These are phyloP conservation scores for Monilinia vaccinii-corymbosi DNA, from an alignment of 2,329 filamentous ascomycete genomes.

Conservation along the genomic window DNA sequence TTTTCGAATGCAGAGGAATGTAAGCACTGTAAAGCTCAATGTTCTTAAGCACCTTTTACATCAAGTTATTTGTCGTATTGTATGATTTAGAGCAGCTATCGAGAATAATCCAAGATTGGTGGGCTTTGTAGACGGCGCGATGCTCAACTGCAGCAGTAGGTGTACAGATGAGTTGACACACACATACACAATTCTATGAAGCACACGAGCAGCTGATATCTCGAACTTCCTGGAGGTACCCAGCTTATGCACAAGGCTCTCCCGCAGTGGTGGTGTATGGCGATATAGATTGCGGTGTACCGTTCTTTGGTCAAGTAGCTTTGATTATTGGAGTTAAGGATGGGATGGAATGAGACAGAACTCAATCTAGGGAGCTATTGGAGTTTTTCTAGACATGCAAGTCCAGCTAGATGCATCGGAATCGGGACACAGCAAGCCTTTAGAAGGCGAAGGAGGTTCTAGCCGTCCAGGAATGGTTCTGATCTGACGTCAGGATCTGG, in stretches of 20 bases:
- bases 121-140: neutral
- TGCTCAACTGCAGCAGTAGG: neutral
- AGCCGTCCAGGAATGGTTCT: slow-evolving; percentile 8
- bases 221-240: neutral
- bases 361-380: slow-evolving; percentile 4
- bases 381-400: neutral
- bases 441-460: neutral
- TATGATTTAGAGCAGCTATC: neutral
- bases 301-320: slow-evolving; percentile 1
- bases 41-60: neutral
- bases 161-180: neutral
- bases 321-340: neutral
- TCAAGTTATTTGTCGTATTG: neutral
- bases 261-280: neutral
- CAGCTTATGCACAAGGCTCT: neutral
- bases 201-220: neutral
- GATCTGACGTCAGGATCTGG: slow-evolving; percentile 12
- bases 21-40: neutral
- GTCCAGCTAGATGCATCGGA: neutral
- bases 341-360: neutral
- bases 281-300: slow-evolving; percentile 1
- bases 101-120: neutral
- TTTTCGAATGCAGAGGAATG: neutral
- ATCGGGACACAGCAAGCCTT: neutral
- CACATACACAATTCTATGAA: neutral